phyloP scores from a whole-genome alignment of 108 stramenopile genomes.

The Cyclotella cryptica region DNA sequence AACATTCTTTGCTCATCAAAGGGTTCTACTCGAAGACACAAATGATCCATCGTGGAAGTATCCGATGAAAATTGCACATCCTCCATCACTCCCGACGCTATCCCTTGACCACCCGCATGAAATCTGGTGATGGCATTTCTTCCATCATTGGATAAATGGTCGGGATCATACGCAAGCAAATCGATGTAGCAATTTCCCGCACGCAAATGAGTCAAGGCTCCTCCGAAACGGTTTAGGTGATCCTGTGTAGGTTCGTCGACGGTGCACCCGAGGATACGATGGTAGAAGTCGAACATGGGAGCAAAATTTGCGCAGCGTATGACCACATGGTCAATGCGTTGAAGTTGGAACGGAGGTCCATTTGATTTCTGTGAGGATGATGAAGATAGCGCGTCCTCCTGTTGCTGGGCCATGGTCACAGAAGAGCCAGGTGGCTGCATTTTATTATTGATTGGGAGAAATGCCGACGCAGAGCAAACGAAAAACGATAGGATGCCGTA shows the following conservation, averaged over 20 bases:
- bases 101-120: constrained; percentile 46
- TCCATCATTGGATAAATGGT: constrained; percentile 43
- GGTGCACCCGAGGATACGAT: constrained; percentile 50
- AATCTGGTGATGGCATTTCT: constrained; percentile 22
- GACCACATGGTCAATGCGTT: constrained; percentile 57
- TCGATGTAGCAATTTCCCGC: constrained; percentile 59
- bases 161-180: constrained; percentile 46
- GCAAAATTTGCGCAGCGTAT: constrained; percentile 41
- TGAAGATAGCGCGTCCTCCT: too few species aligned
- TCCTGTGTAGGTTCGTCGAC: constrained; percentile 45
- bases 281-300: constrained; percentile 60
- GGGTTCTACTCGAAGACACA: constrained; percentile 54
- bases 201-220: constrained; percentile 57
- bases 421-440: too few species aligned
- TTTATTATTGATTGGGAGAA: too few species aligned
- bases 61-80: constrained; percentile 34
- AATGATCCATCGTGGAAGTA: constrained; percentile 54
- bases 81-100: neutral
- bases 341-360: constrained; percentile 38
- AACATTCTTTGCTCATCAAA: constrained; percentile 42
- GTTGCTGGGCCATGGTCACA: neutral
- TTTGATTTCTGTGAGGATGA: neutral
- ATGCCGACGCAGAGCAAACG: too few species aligned
- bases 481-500: too few species aligned
- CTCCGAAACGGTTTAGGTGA: constrained; percentile 57